Conservation (phyloP, 192 early-diverging fungal species). For the Backusella sp. region DNA sequence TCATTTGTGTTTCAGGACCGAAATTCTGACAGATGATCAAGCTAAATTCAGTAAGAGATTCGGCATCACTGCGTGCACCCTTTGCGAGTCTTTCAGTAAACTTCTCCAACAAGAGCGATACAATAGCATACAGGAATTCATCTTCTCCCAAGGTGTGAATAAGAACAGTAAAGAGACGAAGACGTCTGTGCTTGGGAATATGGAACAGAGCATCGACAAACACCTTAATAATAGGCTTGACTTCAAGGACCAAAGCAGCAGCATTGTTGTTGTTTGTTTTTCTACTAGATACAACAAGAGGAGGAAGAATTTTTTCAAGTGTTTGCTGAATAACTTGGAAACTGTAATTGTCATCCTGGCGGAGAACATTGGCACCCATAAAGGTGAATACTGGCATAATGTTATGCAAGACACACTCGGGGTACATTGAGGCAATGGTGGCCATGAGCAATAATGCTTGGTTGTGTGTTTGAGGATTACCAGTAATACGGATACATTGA, state of each 20-base stretch:
- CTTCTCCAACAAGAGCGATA: constrained; percentile 73
- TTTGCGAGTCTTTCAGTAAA: constrained; percentile 53
- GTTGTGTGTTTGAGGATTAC: constrained; percentile 96
- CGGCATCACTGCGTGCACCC: constrained; percentile 55
- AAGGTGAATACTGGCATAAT: constrained; percentile 98
- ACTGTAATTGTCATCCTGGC: constrained; percentile 96
- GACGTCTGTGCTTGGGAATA: constrained; percentile 90
- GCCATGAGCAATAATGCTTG: constrained; percentile 84
- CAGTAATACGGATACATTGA: constrained; percentile 82
- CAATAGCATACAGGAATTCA: constrained; percentile 71
- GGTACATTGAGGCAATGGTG: constrained; percentile 75
- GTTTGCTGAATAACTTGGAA: constrained; percentile 94
- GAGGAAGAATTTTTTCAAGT: constrained; percentile 82
- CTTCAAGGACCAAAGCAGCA: constrained; percentile 42
- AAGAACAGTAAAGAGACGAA: constrained; percentile 82
- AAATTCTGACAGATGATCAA: constrained; percentile 72
- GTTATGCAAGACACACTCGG: constrained; percentile 84
- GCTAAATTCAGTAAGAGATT: constrained; percentile 73
- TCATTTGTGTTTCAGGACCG: constrained; percentile 62
- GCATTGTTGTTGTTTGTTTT: constrained; percentile 29
- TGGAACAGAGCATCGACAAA: constrained; percentile 91
- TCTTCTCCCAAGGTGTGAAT: constrained; percentile 77
- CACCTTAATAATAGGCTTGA: constrained; percentile 79
- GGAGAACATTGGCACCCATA: constrained; percentile 93
- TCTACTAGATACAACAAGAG: constrained; percentile 60